A percentile compares a stretch with the other conserved stretches of the same genome.
Evolutionary conservation across 1,139 yeast species (phyloP).

Genomic region (Protomyces lactucae-debilis): DNA sequence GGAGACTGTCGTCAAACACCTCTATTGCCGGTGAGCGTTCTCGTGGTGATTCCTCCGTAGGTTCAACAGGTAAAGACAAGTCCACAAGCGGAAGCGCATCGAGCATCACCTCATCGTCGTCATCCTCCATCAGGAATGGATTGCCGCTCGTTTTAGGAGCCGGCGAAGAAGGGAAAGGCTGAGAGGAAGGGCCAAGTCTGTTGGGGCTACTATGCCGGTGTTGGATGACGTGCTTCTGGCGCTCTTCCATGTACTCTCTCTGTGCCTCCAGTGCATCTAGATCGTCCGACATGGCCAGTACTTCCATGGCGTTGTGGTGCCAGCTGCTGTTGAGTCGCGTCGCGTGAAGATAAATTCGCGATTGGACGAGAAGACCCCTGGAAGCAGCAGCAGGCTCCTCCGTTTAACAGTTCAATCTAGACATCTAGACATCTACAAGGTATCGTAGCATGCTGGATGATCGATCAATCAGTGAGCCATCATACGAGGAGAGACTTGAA

Average conservation of each 20-base stretch:
- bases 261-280: constrained; percentile 20
- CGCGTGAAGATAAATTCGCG: too few relatives aligned
- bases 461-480: too few relatives aligned
- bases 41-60: background rate
- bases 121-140: constrained; percentile 20
- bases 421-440: too few relatives aligned
- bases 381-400: too few relatives aligned
- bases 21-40: background rate
- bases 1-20: background rate
- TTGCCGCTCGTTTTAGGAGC: constrained; percentile 7
- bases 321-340: too few relatives aligned
- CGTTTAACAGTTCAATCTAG: too few relatives aligned
- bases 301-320: too few relatives aligned
- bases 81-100: background rate
- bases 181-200: constrained; percentile 4
- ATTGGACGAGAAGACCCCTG: too few relatives aligned
- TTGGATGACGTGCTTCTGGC: background rate
- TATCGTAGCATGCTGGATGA: too few relatives aligned
- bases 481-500: too few relatives aligned
- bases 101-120: background rate
- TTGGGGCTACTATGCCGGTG: constrained; percentile 1
- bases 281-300: constrained; percentile 1
- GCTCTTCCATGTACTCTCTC: background rate
- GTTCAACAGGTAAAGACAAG: background rate
- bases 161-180: constrained; percentile 17